A percentile compares a stretch with the other conserved stretches of the same genome.
phyloP scores from a whole-genome alignment of 352 stramenopile genomes.

The Phytophthora cryptogea region DNA sequence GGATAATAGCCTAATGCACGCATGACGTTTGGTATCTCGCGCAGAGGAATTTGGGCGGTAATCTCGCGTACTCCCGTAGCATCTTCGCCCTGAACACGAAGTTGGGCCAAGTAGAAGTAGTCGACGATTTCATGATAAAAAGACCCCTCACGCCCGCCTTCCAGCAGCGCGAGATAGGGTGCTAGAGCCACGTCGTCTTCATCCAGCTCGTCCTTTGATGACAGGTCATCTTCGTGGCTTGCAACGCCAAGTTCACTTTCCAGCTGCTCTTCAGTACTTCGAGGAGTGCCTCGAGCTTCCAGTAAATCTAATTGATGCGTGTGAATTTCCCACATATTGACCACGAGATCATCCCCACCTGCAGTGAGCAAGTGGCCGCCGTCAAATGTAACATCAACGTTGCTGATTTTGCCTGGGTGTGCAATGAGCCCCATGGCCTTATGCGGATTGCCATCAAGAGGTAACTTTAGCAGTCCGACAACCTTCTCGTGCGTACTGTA shows the following conservation, averaged over 20 bases:
- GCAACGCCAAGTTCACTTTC: background rate
- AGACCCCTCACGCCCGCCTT: constrained; percentile 77
- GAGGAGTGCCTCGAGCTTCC: constrained; percentile 42
- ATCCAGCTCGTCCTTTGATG: constrained; percentile 12
- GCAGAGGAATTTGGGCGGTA: constrained; percentile 73
- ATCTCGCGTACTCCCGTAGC: constrained; percentile 75
- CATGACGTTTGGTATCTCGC: constrained; percentile 93
- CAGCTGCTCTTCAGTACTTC: constrained; percentile 12
- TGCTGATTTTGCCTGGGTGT: constrained; percentile 88
- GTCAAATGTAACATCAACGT: constrained; percentile 84
- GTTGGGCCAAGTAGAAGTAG: constrained; percentile 95
- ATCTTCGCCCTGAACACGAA: constrained; percentile 91
- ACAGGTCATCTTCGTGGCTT: background rate
- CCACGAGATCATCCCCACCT: constrained; percentile 86
- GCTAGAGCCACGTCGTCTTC: constrained; percentile 40
- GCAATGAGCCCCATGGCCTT: constrained; percentile 93
- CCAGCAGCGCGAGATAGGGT: constrained; percentile 86
- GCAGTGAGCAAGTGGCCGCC: constrained; percentile 89
- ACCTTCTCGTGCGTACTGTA: constrained; percentile 88
- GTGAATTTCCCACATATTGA: constrained; percentile 93
- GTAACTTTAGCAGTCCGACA: constrained; percentile 85
- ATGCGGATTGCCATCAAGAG: constrained; percentile 92
- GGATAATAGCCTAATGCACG: constrained; percentile 93
- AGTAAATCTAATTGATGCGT: constrained; percentile 73
- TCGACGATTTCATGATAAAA: constrained; percentile 94